Conservation (phyloP, 2,329 filamentous ascomycete genomes). For the Fusarium sulawesiense region DNA sequence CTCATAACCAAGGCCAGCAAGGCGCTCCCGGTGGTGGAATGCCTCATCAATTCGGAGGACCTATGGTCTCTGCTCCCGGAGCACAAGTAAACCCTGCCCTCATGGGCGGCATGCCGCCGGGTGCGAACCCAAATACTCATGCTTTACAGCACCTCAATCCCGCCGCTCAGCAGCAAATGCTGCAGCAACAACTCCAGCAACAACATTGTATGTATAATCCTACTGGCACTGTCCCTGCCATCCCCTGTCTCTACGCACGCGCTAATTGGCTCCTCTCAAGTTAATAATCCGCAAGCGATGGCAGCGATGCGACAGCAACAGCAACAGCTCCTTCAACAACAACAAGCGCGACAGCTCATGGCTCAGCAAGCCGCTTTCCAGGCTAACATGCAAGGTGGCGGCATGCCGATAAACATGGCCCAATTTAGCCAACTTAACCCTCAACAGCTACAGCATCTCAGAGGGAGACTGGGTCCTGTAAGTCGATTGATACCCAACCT, state of each 20-base stretch:
- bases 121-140: conserved; percentile 73
- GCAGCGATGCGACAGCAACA: conserved; percentile 66
- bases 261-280: conserved; percentile 42
- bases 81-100: conserved; percentile 79
- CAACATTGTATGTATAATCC: conserved; percentile 49
- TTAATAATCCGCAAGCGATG: conserved; percentile 53
- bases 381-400: conserved; percentile 62
- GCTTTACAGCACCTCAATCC: conserved; percentile 79
- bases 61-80: conserved; percentile 79
- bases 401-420: conserved; percentile 65
- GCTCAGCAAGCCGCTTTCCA: conserved; percentile 65
- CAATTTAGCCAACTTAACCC: conserved; percentile 63
- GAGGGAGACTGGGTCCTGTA: conserved; percentile 56
- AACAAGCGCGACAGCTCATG: conserved; percentile 65
- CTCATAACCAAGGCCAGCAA: conserved; percentile 76
- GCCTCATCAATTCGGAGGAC: conserved; percentile 73
- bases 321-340: conserved; percentile 68
- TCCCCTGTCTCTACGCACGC: conserved; percentile 23
- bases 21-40: conserved; percentile 73
- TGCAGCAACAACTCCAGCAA: conserved; percentile 63
- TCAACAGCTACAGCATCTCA: conserved; percentile 64
- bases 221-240: conserved; percentile 2
- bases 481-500: conserved; percentile 39
- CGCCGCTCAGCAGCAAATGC: conserved; percentile 67
- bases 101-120: conserved; percentile 81